Evolutionary conservation across 805 yeast species (phyloP).

Genomic region (Teunomyces panamensis): DNA sequence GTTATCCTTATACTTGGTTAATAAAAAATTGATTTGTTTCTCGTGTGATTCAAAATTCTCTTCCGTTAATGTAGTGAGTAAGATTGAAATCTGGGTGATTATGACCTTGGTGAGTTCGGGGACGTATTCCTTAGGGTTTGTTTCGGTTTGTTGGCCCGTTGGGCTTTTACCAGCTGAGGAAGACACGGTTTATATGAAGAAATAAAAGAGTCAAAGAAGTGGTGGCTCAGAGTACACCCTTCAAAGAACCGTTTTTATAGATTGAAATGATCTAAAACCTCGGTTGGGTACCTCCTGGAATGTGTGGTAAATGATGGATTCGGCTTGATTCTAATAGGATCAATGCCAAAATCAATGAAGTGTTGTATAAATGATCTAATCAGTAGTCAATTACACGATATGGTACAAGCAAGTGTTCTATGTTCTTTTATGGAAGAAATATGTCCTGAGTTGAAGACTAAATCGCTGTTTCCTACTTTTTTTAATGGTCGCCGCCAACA

Average conservation of each 20-base stretch:
- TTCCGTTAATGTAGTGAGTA: conserved; percentile 43
- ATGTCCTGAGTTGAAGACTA: not conserved
- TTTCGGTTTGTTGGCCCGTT: conserved; percentile 2
- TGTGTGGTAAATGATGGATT: not conserved
- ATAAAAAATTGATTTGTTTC: conserved; percentile 47
- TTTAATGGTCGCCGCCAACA: conserved; percentile 10
- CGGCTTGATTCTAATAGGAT: not conserved
- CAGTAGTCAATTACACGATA: conserved; percentile 33
- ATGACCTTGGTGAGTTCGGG: conserved; percentile 38
- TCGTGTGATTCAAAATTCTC: conserved; percentile 38
- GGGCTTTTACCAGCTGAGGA: conserved; percentile 14
- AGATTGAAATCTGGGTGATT: conserved; percentile 52
- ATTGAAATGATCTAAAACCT: not conserved
- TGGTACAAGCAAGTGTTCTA: conserved; percentile 1
- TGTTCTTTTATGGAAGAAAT: not conserved
- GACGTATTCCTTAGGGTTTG: conserved; percentile 8
- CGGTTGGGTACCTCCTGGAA: not conserved
- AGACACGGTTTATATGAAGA: conserved; percentile 30
- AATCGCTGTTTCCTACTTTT: not conserved
- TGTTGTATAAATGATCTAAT: conserved; percentile 31
- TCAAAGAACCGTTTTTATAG: not conserved
- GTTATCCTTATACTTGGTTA: conserved; percentile 24
- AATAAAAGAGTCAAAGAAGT: conserved; percentile 1
- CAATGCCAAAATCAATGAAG: not conserved
- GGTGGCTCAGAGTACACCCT: conserved; percentile 3